Evolutionary conservation across 257 asterid genomes (phyloP), one percentile per base, ranked within the genome.

Genomic region (Solanum infundibuliforme): DNA sequence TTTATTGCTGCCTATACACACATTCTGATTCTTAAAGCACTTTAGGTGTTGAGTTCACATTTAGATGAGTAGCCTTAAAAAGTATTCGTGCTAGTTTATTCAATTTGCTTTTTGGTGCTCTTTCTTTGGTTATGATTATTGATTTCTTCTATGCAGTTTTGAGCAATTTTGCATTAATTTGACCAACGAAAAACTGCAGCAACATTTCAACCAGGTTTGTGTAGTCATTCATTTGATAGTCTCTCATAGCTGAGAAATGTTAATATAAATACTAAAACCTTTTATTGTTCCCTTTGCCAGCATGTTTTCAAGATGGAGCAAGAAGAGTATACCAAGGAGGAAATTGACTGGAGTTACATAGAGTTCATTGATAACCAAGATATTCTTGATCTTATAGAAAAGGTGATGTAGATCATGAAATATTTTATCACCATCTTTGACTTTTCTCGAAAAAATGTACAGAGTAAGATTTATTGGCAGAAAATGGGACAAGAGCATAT

Each of bases 281-380:
- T 91, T 88, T 68, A 13, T 83, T 41, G 62, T 87, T 36, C 81
- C 85, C 87, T 35, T 89, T 86, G 71, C 87, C 98, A 96, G 99
- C 99, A 95, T 81, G 98, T 96, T 90, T 96, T 96, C 91, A 96
- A 96, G 91, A 95, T 94, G 98, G 99, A 96, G 90, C 99, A 96
- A 92, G 99, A 96, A 92, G 98, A 96, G 90, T 96, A 96, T 89
- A 92, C 94, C 29, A 95, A 93, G 88, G 99, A 96, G 93, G 98
- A 93, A 90, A 96, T 96, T 88, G 95, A 96, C 87, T 96, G 99
- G 99, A 96, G 99, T 91, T 96, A 95, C 87, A 95, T 96, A 75
- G 98, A 94, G 43, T 95, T 96, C 85, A 86, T 93, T 32, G 99
- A 96, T 92, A 96, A 96, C 93, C 98, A 94, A 90, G 98, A 96